Evolutionary conservation across 306 rosid genomes (phyloP), one percentile per base, ranked within the genome.

Genomic region (Vigna reflexopilosa): DNA sequence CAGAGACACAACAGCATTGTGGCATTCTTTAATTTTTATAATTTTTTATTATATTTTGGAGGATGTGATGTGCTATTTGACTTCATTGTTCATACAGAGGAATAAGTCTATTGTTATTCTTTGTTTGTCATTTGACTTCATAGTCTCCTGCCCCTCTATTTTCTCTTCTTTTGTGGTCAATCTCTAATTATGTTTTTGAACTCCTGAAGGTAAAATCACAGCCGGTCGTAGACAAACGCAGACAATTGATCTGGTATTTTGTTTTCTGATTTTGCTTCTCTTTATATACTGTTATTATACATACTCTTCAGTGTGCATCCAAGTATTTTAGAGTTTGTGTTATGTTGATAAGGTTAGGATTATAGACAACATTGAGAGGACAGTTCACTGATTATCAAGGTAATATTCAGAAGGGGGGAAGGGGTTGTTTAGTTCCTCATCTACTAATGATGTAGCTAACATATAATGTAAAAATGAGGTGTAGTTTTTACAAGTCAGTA

Each of bases 151-250:
- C 7, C 20, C 44, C 50, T 36, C 11, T 8, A 7, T 4, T 15
- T 4, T 20, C 36, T 8, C 19, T 70, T 20, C 59, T 63, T 77
- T 62, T 28, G 56, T 70, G 40, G 48, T 56, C 63, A 22, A 70
- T 48, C 68, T 28, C 36, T 73, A 44, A 84, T 73, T 67, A 52
- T 52, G 56, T 82, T 68, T 19, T 71, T 55, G 45, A 80, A 73
- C 68, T 19, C 40, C 1, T 90, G 87, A 86, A 93, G 98, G 96
- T 94, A 73, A 94, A 94, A 79, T 90, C 97, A 48, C 96, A 91
- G 75, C 98, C 98, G 15, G 83, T 91, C 52, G 86, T 87, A 50
- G 97, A 94, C 84, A 75, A 66, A 57, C 55, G 45, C 68, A 86
- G 91, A 67, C 92, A 86, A 70, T 80, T 94, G 87, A 89, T 94